A percentile compares a stretch with the other conserved stretches of the same genome.
These are phyloP conservation scores for Syzygium jambos DNA, from an alignment of 345 rosid species.

Conservation along the genomic window DNA sequence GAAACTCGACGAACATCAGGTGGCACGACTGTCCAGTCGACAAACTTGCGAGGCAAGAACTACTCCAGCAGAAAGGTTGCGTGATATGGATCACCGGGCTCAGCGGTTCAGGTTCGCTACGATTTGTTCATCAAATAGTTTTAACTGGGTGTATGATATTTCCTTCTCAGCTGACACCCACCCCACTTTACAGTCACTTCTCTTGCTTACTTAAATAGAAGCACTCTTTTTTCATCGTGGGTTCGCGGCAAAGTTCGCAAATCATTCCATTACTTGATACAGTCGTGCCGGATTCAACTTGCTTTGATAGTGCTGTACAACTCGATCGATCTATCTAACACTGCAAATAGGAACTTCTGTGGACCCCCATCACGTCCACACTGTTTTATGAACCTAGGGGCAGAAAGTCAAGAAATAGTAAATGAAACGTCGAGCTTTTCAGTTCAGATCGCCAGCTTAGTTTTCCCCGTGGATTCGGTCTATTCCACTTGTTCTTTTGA, in stretches of 20 bases:
- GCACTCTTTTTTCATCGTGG: neutral
- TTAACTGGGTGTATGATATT: neutral
- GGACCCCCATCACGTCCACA: neutral
- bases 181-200: neutral
- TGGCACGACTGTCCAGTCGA: constrained; percentile 56
- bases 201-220: neutral
- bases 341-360: neutral
- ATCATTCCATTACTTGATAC: neutral
- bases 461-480: neutral
- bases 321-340: neutral
- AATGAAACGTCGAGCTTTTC: neutral
- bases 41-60: constrained; percentile 41
- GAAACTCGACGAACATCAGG: constrained; percentile 47
- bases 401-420: neutral
- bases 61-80: constrained; percentile 67
- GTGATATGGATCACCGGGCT: constrained; percentile 80
- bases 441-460: neutral
- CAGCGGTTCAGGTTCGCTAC: constrained; percentile 66
- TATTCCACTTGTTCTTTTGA: neutral
- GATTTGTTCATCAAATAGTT: neutral
- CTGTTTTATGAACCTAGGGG: neutral
- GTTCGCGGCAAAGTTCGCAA: neutral
- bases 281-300: neutral
- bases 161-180: neutral
- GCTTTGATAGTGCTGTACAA: neutral